Conservation (phyloP, 2,329 filamentous ascomycete genomes). For the Polytolypa hystricis region DNA sequence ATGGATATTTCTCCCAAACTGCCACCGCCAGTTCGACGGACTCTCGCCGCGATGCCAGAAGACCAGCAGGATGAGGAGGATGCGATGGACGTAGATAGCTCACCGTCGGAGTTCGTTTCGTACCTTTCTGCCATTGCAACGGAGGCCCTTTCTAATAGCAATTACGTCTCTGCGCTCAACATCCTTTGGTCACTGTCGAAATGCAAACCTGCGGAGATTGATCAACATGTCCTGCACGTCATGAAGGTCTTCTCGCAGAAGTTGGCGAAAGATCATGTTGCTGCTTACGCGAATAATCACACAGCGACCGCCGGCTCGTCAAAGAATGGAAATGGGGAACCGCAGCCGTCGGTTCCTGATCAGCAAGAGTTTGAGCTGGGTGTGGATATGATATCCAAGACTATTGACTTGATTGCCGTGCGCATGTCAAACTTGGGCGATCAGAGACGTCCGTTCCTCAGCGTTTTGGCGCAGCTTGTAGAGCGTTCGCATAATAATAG, state of each 20-base stretch:
- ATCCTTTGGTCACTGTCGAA: slow-evolving; percentile 84
- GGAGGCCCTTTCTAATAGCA: slow-evolving; percentile 69
- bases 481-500: slow-evolving; percentile 83
- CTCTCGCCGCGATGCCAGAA: slow-evolving; percentile 82
- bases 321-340: slow-evolving; percentile 7
- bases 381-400: slow-evolving; percentile 83
- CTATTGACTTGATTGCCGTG: slow-evolving; percentile 81
- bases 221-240: slow-evolving; percentile 73
- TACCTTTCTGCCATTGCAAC: slow-evolving; percentile 78
- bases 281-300: slow-evolving; percentile 52
- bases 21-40: slow-evolving; percentile 63
- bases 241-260: slow-evolving; percentile 93
- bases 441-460: slow-evolving; percentile 83
- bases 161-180: slow-evolving; percentile 82
- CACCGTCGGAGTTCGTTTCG: slow-evolving; percentile 75
- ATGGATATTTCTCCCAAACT: slow-evolving; percentile 60
- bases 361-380: slow-evolving; percentile 78
- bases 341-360: slow-evolving; percentile 35
- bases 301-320: slow-evolving; percentile 24
- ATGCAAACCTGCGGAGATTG: slow-evolving; percentile 74
- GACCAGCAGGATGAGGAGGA: slow-evolving; percentile 74
- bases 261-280: slow-evolving; percentile 82
- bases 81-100: slow-evolving; percentile 61
- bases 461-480: slow-evolving; percentile 84
- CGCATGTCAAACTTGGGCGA: slow-evolving; percentile 90